Conservation (phyloP, 2,329 filamentous ascomycete genomes). For the Leptographium galeiforme region DNA sequence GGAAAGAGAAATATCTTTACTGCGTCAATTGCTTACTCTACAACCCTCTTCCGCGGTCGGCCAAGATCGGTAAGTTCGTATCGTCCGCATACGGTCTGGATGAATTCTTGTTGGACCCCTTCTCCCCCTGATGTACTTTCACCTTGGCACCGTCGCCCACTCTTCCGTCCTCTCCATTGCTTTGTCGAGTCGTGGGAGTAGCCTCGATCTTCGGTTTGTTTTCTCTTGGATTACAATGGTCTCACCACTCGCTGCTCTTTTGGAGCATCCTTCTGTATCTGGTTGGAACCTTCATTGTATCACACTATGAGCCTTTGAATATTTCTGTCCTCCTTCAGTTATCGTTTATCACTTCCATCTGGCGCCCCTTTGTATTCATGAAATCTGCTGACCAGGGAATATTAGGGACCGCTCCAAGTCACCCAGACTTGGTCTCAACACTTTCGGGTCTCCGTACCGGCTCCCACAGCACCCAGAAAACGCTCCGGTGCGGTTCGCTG, state of each 20-base stretch:
- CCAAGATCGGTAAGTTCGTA: neutral
- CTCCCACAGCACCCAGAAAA: neutral
- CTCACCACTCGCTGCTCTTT: too few relatives aligned
- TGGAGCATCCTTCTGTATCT: too few relatives aligned
- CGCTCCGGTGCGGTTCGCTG: neutral
- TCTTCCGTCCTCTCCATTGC: too few relatives aligned
- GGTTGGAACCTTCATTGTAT: too few relatives aligned
- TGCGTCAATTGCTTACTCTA: neutral
- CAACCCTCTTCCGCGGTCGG: neutral
- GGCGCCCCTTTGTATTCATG: neutral
- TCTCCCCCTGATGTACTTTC: neutral
- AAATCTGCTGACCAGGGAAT: neutral
- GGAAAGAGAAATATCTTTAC: neutral
- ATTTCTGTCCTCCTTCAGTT: neutral
- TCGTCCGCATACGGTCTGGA: too few relatives aligned
- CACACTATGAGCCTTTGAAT: too few relatives aligned
- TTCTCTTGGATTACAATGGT: too few relatives aligned
- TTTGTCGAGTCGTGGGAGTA: too few relatives aligned
- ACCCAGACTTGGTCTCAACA: neutral
- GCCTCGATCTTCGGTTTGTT: too few relatives aligned
- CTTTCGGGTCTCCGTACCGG: conserved; percentile 1
- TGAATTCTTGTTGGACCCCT: neutral
- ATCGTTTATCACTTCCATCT: neutral
- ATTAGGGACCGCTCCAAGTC: neutral
- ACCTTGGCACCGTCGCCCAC: too few relatives aligned